Percentiles rank a stretch among this genome's conserved stretches.
phyloP scores from a whole-genome alignment of 2,329 filamentous ascomycete genomes.

The Emergomyces orientalis region DNA sequence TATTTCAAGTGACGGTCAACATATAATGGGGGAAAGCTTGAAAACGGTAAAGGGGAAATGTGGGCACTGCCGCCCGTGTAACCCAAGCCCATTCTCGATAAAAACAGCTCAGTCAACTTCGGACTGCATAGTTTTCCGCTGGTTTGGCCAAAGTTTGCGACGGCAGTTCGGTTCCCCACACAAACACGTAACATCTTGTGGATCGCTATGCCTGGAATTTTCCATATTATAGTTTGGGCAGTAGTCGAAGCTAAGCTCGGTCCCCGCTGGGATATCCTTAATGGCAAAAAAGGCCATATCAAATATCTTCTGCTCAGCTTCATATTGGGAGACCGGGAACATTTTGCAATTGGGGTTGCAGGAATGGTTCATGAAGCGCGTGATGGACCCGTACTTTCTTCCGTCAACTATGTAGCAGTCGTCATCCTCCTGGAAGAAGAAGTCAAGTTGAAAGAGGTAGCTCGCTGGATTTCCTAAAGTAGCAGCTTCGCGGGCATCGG shows the following conservation, averaged over 20 bases:
- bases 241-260: conserved; percentile 43
- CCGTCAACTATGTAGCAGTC: conserved; percentile 37
- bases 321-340: conserved; percentile 34
- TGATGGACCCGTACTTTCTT: conserved; percentile 33
- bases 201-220: conserved; percentile 23
- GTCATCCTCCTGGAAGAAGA: conserved; percentile 22
- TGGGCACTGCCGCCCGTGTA: neutral
- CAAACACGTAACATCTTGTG: conserved; percentile 34
- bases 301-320: conserved; percentile 35
- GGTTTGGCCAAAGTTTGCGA: conserved; percentile 36
- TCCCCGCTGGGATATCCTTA: conserved; percentile 32
- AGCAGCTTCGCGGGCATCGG: conserved; percentile 31
- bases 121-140: conserved; percentile 25
- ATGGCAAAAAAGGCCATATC: conserved; percentile 41
- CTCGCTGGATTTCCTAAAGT: conserved; percentile 25
- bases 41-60: neutral
- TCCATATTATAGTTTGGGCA: conserved; percentile 25
- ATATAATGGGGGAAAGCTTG: neutral
- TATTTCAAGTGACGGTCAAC: neutral
- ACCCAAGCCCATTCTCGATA: neutral
- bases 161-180: conserved; percentile 38
- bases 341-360: conserved; percentile 41
- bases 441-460: conserved; percentile 38
- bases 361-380: conserved; percentile 42
- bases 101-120: neutral